Conservation (phyloP, 345 rosid genomes). For the Anacardium occidentale region DNA sequence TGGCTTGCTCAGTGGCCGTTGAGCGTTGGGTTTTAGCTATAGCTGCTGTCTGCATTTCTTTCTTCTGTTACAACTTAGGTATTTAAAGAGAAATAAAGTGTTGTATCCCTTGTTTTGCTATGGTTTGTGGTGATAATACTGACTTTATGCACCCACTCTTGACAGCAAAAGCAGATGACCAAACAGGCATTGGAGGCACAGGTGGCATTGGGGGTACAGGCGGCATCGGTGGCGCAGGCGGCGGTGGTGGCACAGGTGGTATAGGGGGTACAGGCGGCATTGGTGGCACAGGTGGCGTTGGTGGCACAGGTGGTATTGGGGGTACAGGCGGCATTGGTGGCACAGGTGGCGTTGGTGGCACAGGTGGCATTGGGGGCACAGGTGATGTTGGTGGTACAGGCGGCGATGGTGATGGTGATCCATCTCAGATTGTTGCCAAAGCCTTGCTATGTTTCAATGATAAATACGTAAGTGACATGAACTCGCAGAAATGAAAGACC, state of each 20-base stretch:
- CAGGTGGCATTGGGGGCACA: neutral
- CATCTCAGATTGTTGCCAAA: constrained; percentile 57
- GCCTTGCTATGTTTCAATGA: constrained; percentile 79
- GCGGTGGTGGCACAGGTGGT: neutral
- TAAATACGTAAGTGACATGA: constrained; percentile 43
- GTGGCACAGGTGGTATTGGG: constrained; percentile 10
- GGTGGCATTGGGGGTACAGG: neutral
- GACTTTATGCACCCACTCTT: constrained; percentile 17
- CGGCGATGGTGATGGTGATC: constrained; percentile 25
- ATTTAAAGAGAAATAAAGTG: neutral
- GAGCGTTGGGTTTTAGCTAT: constrained; percentile 31
- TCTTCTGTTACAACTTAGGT: constrained; percentile 41
- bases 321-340: constrained; percentile 11
- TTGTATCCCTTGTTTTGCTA: neutral
- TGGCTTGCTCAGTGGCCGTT: constrained; percentile 37
- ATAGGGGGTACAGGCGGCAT: neutral
- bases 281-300: neutral
- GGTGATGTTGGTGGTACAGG: neutral
- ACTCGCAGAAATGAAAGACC: neutral
- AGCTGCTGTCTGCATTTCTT: constrained; percentile 27
- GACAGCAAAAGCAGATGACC: constrained; percentile 43
- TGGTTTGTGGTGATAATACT: constrained; percentile 7
- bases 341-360: neutral
- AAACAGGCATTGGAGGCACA: constrained; percentile 11
- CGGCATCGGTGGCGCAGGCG: neutral